Percentiles rank a stretch among this genome's conserved stretches.
Evolutionary conservation across 306 rosid species (phyloP).

Genomic region (Vigna trinervia): DNA sequence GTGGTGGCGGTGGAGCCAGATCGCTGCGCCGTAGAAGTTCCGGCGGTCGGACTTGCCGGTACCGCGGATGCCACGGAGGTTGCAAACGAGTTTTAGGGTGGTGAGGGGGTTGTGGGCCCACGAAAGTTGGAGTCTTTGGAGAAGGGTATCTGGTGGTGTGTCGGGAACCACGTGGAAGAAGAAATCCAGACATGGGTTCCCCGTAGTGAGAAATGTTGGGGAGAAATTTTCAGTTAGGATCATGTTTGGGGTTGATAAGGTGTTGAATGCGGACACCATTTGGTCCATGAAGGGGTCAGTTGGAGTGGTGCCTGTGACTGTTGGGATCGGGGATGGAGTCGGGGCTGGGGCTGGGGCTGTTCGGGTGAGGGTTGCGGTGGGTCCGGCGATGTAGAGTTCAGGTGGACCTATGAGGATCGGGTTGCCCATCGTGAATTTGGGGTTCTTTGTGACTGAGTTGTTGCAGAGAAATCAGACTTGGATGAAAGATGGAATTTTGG

Average conservation of each 20-base stretch:
- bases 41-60: slow-evolving; percentile 66
- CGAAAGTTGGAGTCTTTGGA: slow-evolving; percentile 44
- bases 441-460: background rate
- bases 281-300: slow-evolving; percentile 52
- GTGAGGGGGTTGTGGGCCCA: slow-evolving; percentile 60
- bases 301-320: background rate
- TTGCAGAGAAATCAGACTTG: too few relatives aligned
- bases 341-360: background rate
- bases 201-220: slow-evolving; percentile 57
- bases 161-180: slow-evolving; percentile 70
- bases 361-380: background rate
- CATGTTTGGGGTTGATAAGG: background rate
- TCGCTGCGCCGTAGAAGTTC: slow-evolving; percentile 57
- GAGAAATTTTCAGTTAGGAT: slow-evolving; percentile 55
- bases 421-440: slow-evolving; percentile 45
- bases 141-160: slow-evolving; percentile 46
- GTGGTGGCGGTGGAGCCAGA: slow-evolving; percentile 66
- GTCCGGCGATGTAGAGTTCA: slow-evolving; percentile 43
- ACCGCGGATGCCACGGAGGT: slow-evolving; percentile 73
- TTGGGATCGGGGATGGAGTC: background rate
- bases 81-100: slow-evolving; percentile 69
- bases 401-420: slow-evolving; percentile 68
- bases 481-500: too few relatives aligned
- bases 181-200: slow-evolving; percentile 69
- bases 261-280: slow-evolving; percentile 54